These are phyloP conservation scores for Helicostylum pulchrum DNA, from an alignment of 192 early-diverging fungal species.

Conservation along the genomic window DNA sequence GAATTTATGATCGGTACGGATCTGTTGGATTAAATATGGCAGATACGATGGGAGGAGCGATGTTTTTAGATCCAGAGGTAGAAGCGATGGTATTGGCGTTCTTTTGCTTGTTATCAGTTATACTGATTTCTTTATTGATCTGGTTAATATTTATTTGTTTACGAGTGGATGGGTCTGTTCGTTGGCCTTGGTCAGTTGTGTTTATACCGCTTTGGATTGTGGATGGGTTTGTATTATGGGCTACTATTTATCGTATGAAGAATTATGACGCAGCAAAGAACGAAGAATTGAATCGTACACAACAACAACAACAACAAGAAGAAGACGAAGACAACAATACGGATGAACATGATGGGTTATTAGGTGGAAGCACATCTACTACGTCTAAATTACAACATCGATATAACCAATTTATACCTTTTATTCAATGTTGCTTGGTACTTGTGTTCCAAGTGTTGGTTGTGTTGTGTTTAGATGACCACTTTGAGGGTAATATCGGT, in stretches of 20 bases:
- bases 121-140: slow-evolving; percentile 60
- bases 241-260: slow-evolving; percentile 8
- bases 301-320: slow-evolving; percentile 39
- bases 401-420: background rate
- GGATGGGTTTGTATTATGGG: slow-evolving; percentile 39
- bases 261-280: slow-evolving; percentile 8
- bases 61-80: slow-evolving; percentile 58
- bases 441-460: slow-evolving; percentile 70
- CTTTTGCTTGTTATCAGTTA: slow-evolving; percentile 49
- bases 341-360: slow-evolving; percentile 25
- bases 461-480: slow-evolving; percentile 62
- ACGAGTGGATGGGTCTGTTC: slow-evolving; percentile 60
- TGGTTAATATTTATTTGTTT: slow-evolving; percentile 77
- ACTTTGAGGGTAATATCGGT: slow-evolving; percentile 51
- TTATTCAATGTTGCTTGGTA: slow-evolving; percentile 37
- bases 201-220: slow-evolving; percentile 80
- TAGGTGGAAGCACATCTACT: slow-evolving; percentile 30
- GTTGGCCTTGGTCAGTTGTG: slow-evolving; percentile 68
- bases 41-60: slow-evolving; percentile 51
- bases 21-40: slow-evolving; percentile 69
- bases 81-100: slow-evolving; percentile 56
- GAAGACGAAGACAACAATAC: slow-evolving; percentile 35
- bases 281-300: slow-evolving; percentile 8
- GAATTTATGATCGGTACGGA: slow-evolving; percentile 85
- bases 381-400: background rate